Base-by-base conservation (phyloP, 352 stramenopile genomes). In the Phytophthora cajani region DNA sequence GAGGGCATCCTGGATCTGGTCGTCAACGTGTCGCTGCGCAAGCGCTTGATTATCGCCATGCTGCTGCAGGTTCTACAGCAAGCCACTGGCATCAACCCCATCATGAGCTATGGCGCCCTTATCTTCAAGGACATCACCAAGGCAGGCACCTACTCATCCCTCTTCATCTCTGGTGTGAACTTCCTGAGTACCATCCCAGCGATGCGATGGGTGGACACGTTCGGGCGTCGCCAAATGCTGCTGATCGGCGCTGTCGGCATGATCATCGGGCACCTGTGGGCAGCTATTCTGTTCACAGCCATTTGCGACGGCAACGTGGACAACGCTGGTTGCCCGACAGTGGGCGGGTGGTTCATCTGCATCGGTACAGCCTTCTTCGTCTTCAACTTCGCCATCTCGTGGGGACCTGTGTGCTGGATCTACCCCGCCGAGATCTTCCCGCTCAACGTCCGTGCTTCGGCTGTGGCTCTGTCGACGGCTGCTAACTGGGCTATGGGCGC, bases 371-470 rank as follows among this genome's bases (percentile, higher is more conserved):
- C 54, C 30, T 69, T 84, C 57, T 79, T 79, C 46, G 64, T 79
- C 42, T 79, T 79, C 61, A 78, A 73, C 55, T 82, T 81, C 42
- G 72, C 75, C 36, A 79, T 77, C 30, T 77, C 64, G 42, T 50
- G 56, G 80, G 70, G 72, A 30, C 74, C 77, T 10, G 64, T 85
- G 17, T 62, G 76, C 30, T 89, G 82, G 82, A 76, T 89, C 44
- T 85, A 88, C 58, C 80, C 80, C 0, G 66, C 76, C 19, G 82
- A 90, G 70, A 75, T 85, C n/a, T 89, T 88, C 62, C 72, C 80
- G 2, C 67, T 85, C 11, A 74, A 71, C n/a, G 77, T 88, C 59
- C 64, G 66, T 52, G 66, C 66, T 19, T 51, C 53, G 27, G 66
- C 44, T 32, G 60, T 73, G 33, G 32, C 66, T n/a, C 46, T 73